These are phyloP conservation scores for Dalbergia oliveri DNA, from an alignment of 306 rosid genomes.

Conservation along the genomic window DNA sequence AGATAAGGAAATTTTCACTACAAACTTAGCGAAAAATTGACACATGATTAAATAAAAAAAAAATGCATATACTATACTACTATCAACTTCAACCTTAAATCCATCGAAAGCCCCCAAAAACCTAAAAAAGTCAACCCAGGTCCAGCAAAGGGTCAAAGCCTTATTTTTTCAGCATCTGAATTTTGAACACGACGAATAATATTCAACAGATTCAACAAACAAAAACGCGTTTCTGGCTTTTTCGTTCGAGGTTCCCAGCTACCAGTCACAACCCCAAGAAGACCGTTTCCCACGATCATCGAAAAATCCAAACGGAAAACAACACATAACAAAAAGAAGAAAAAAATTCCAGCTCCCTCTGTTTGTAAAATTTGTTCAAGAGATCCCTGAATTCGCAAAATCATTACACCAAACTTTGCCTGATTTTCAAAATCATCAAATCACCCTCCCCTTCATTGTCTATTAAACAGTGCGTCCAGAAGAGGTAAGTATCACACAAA, in stretches of 20 bases:
- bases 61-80: background rate
- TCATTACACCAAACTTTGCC: no score
- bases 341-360: no score
- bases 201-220: slow-evolving; percentile 2
- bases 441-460: no score
- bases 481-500: no score
- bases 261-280: background rate
- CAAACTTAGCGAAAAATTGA: background rate
- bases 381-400: no score
- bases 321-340: background rate
- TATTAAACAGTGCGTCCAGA: no score
- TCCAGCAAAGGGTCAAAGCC: background rate
- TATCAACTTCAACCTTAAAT: background rate
- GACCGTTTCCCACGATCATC: background rate
- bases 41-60: background rate
- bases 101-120: background rate
- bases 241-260: background rate
- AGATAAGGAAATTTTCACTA: background rate
- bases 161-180: background rate
- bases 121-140: background rate
- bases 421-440: no score
- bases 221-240: background rate
- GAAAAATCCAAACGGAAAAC: background rate
- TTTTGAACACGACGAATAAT: slow-evolving; percentile 8
- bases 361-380: no score